Percentiles rank a stretch among this genome's conserved stretches.
Evolutionary conservation across 2,329 filamentous ascomycete species (phyloP).

Genomic region (Ampelomyces quisqualis): DNA sequence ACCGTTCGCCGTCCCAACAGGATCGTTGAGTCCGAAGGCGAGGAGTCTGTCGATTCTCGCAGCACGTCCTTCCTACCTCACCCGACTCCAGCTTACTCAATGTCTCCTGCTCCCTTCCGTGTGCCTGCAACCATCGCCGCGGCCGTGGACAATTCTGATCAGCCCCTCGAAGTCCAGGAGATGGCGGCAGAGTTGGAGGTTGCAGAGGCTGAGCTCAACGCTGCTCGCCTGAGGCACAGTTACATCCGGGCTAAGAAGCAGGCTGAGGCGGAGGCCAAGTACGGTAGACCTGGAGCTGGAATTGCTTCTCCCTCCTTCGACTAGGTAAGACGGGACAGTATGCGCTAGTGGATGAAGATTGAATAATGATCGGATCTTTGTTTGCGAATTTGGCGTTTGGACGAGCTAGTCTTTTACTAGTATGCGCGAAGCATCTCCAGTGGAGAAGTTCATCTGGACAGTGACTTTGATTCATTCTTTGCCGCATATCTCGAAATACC

Average conservation of each 20-base stretch:
- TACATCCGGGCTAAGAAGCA: conserved; percentile 25
- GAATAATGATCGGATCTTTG: too few relatives aligned
- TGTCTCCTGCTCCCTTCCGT: conserved; percentile 9
- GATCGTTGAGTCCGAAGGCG: conserved; percentile 14
- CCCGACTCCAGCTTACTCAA: conserved; percentile 10
- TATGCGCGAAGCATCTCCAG: too few relatives aligned
- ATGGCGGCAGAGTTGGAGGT: conserved; percentile 33
- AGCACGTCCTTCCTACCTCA: conserved; percentile 1
- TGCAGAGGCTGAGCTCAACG: conserved; percentile 37
- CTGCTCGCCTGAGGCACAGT: conserved; percentile 24
- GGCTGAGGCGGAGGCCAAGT: conserved; percentile 4
- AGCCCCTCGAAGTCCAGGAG: conserved; percentile 26
- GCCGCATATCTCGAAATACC: too few relatives aligned
- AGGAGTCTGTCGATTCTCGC: conserved; percentile 10
- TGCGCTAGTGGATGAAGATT: too few relatives aligned
- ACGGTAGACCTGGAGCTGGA: too few relatives aligned
- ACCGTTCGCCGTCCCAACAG: conserved; percentile 1
- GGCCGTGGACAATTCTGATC: conserved; percentile 10
- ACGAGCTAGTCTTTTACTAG: too few relatives aligned
- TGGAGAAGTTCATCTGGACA: too few relatives aligned
- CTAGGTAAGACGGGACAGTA: too few relatives aligned
- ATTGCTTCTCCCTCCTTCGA: too few relatives aligned
- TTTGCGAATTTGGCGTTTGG: too few relatives aligned
- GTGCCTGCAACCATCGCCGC: conserved; percentile 6
- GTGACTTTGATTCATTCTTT: too few relatives aligned